Evolutionary conservation across 2,329 filamentous ascomycete genomes (phyloP), one percentile per base, ranked within the genome.

Genomic region (Clarireedia monteithiana): DNA sequence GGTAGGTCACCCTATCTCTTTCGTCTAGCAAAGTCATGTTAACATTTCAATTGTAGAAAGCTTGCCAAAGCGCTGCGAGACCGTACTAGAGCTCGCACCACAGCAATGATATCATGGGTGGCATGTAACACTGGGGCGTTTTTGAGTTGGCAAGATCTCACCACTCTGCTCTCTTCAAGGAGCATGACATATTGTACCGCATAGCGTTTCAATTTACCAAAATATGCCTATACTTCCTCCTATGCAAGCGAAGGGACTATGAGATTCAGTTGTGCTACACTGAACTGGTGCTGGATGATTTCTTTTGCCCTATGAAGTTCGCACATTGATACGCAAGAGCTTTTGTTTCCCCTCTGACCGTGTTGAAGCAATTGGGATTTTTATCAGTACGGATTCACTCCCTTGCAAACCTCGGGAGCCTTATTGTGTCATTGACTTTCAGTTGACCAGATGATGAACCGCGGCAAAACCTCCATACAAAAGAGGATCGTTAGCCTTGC

Each of bases 31-130:
- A 46, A 52, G 14, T n/a, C 53, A 40, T 63, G 58, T 67, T 73
- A 68, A 73, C 38, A 34, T 14, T 49, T 44, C n/a, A 53, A 56
- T 23, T 61, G 66, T 62, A 82, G 79, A 92, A 91, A 80, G 87
- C 88, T 56, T 92, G 88, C 80, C 88, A 92, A 78, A 76, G 82
- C 62, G 88, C 89, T 65, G 85, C 88, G 55, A 83, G 59, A 55
- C 56, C 59, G 17, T 63, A 63, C 49, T 63, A 59, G 38, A 24
- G 36, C 20, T 24, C 20, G 50, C 1, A 38, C 12, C 42, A 42
- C 9, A 20, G 15, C 17, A n/a, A 42, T 20, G 17, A 42, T n/a
- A 42, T 42, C 1, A 42, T 42, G 39, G 39, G 39, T 20, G 39
- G 39, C 15, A 42, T n/a, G 15, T n/a, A n/a, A 5, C 7, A 34